These are phyloP conservation scores for Chenopodium quinoa DNA, from an alignment of 148 eudicot species.

Conservation along the genomic window DNA sequence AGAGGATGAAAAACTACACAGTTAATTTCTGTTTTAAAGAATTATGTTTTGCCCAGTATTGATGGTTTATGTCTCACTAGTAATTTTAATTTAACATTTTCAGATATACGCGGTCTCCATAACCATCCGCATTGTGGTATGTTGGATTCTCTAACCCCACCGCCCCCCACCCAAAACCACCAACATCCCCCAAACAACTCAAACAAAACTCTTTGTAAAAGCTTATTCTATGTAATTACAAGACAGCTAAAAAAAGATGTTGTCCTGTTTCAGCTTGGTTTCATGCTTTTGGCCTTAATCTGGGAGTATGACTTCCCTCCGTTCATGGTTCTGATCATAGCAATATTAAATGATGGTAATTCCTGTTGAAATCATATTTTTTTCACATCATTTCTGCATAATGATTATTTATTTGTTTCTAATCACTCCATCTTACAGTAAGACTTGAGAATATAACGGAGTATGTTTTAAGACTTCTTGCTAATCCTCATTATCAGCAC, in stretches of 20 bases:
- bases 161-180: not conserved
- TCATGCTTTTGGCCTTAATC: conserved; percentile 63
- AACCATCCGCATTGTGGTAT: conserved; percentile 75
- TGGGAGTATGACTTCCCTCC: conserved; percentile 85
- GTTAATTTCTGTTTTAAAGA: conserved; percentile 27
- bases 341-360: conserved; percentile 69
- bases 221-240: not conserved
- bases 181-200: no score
- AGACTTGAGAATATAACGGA: not conserved
- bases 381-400: not conserved
- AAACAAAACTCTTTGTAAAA: not conserved
- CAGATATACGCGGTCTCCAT: conserved; percentile 79
- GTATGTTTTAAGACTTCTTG: no score
- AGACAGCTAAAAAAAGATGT: not conserved
- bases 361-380: not conserved
- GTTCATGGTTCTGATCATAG: conserved; percentile 74
- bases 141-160: not conserved
- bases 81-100: conserved; percentile 18
- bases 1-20: conserved; percentile 74
- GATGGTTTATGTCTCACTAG: not conserved
- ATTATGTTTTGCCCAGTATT: not conserved
- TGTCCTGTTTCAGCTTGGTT: conserved; percentile 57
- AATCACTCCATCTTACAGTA: not conserved
- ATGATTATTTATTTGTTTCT: not conserved
- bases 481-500: not conserved